Percentiles rank a stretch among this genome's conserved stretches.
Conservation (phyloP, 306 rosid species). For the Quercus suber region DNA sequence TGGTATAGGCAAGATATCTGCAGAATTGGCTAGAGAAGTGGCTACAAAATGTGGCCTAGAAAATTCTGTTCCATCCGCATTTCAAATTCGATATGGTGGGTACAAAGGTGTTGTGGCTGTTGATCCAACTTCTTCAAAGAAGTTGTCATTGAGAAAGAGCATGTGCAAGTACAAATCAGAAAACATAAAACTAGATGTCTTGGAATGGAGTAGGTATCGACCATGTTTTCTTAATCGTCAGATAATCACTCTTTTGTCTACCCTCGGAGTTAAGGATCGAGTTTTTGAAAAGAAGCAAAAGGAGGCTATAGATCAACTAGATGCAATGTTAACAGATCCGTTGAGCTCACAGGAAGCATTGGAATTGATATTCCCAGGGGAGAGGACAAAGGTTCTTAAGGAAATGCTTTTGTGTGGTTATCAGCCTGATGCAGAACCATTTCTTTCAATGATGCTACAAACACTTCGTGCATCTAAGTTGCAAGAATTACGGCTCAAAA, state of each 20-base stretch:
- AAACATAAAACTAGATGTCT: constrained; percentile 29
- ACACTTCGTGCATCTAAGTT: constrained; percentile 32
- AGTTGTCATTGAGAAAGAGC: constrained; percentile 35
- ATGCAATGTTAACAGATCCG: constrained; percentile 28
- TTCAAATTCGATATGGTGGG: constrained; percentile 45
- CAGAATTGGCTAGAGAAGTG: constrained; percentile 27
- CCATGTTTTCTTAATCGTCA: constrained; percentile 45
- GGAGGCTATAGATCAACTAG: constrained; percentile 19
- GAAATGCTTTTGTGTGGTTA: constrained; percentile 38
- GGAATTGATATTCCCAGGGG: constrained; percentile 30
- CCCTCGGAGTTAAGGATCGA: constrained; percentile 24
- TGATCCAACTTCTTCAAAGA: constrained; percentile 30
- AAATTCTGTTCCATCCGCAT: constrained; percentile 37
- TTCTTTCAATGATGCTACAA: constrained; percentile 39
- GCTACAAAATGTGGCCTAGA: constrained; percentile 34
- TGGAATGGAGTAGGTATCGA: constrained; percentile 39
- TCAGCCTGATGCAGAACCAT: constrained; percentile 38
- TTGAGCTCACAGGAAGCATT: constrained; percentile 30
- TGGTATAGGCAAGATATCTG: constrained; percentile 47
- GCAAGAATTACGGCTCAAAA: constrained; percentile 8
- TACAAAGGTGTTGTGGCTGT: constrained; percentile 47
- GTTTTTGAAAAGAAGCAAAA: constrained; percentile 28
- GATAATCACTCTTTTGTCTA: constrained; percentile 36
- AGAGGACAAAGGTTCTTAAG: constrained; percentile 17
- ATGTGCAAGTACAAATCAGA: constrained; percentile 37